A percentile compares a stretch with the other conserved stretches of the same genome.
Conservation (phyloP, 2,329 filamentous ascomycete species). For the Penicillium concentricum region DNA sequence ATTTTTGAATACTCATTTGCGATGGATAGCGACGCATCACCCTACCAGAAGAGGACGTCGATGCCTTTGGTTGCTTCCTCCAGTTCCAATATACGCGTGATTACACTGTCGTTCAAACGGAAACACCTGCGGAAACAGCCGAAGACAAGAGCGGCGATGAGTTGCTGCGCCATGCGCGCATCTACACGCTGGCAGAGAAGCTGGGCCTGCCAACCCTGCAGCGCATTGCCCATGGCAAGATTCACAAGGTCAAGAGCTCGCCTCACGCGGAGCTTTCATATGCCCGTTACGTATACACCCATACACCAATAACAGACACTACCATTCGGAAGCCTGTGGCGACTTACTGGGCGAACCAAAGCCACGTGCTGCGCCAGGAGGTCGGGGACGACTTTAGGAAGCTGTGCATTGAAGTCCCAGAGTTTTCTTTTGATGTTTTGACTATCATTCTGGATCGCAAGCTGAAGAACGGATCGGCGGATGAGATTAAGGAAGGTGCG, state of each 20-base stretch:
- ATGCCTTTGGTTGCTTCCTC: conserved; percentile 74
- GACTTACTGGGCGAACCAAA: conserved; percentile 83
- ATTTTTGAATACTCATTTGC: neutral
- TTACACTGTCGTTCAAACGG: conserved; percentile 69
- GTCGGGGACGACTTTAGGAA: conserved; percentile 80
- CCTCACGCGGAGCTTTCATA: conserved; percentile 89
- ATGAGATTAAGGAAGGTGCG: conserved; percentile 37
- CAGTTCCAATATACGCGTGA: conserved; percentile 83
- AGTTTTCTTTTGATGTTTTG: conserved; percentile 91
- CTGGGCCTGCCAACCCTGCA: conserved; percentile 68
- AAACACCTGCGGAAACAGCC: conserved; percentile 60
- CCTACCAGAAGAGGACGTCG: conserved; percentile 65
- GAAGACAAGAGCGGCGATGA: conserved; percentile 78
- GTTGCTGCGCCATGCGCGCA: conserved; percentile 81
- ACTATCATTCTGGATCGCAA: conserved; percentile 53
- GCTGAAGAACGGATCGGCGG: conserved; percentile 40
- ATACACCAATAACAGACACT: conserved; percentile 67
- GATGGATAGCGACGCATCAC: conserved; percentile 62
- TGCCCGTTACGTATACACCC: conserved; percentile 83
- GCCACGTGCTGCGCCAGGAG: conserved; percentile 78
- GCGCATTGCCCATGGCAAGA: conserved; percentile 79
- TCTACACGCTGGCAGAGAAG: conserved; percentile 85
- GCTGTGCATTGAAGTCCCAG: conserved; percentile 83
- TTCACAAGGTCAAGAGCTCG: conserved; percentile 84
- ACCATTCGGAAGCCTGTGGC: conserved; percentile 79